Percentiles rank a stretch among this genome's conserved stretches.
These are phyloP conservation scores for Lathyrus sativus DNA, from an alignment of 306 rosid genomes.

Conservation along the genomic window DNA sequence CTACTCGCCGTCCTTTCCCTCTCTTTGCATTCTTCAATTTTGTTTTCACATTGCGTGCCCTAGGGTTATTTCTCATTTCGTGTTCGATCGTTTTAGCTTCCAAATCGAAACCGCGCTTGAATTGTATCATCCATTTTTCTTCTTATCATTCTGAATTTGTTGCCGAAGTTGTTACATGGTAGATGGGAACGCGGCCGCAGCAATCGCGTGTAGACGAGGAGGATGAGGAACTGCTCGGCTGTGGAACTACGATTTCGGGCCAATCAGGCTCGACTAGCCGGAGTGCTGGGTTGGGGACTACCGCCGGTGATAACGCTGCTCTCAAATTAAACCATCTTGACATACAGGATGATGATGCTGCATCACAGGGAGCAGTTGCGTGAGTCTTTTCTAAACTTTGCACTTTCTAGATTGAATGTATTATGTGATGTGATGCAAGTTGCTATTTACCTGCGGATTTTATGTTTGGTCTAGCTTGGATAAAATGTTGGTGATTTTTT, in stretches of 20 bases:
- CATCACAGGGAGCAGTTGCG: conserved; percentile 77
- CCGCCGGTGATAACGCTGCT: conserved; percentile 63
- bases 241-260: conserved; percentile 62
- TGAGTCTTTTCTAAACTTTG: conserved; percentile 44
- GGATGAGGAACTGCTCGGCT: conserved; percentile 48
- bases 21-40: neutral
- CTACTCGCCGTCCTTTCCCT: neutral
- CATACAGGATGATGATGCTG: conserved; percentile 80
- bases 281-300: conserved; percentile 75
- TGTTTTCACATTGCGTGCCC: conserved; percentile 21
- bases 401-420: neutral
- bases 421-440: neutral
- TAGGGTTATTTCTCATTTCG: conserved; percentile 21
- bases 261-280: conserved; percentile 86
- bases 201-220: conserved; percentile 52
- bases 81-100: too few species aligned
- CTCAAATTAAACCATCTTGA: conserved; percentile 70
- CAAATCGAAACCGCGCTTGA: conserved; percentile 4
- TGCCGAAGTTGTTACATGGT: neutral
- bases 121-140: neutral
- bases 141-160: conserved; percentile 13
- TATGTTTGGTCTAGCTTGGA: conserved; percentile 4
- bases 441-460: conserved; percentile 16
- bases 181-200: conserved; percentile 74
- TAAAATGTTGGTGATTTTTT: neutral